phyloP scores from a whole-genome alignment of 805 yeast genomes.

The Zygosaccharomyces lentus region DNA sequence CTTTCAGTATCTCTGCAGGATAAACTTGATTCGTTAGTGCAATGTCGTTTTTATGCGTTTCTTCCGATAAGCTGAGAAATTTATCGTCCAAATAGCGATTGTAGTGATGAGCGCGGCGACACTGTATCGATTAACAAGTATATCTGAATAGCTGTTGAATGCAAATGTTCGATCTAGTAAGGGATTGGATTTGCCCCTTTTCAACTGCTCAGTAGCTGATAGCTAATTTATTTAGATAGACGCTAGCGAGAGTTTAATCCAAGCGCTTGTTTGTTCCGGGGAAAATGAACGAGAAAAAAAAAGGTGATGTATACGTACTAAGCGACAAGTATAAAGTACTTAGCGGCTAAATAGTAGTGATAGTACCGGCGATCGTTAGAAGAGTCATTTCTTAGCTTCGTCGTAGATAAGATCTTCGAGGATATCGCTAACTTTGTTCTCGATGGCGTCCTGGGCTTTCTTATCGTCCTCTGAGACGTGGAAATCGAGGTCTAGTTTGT shows the following conservation, averaged over 20 bases:
- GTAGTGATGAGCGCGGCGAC: too few species aligned
- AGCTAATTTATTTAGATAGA: not conserved
- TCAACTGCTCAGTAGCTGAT: too few species aligned
- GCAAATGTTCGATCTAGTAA: too few species aligned
- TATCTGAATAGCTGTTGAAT: too few species aligned
- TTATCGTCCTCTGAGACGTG: conserved; percentile 42
- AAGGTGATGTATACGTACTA: not conserved
- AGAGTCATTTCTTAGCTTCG: conserved; percentile 13
- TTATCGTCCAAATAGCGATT: too few species aligned
- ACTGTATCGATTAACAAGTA: too few species aligned
- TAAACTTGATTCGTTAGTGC: not conserved
- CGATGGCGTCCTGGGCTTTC: conserved; percentile 39
- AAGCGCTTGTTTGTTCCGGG: not conserved
- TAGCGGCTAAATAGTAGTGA: conserved; percentile 5
- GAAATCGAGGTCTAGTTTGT: conserved; percentile 79
- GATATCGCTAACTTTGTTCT: conserved; percentile 49
- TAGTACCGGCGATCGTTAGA: not conserved
- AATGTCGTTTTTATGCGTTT: too few species aligned
- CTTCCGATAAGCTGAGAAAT: not conserved
- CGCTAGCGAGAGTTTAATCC: not conserved
- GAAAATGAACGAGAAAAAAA: not conserved
- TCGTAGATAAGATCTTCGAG: conserved; percentile 37
- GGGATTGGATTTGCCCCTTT: too few species aligned
- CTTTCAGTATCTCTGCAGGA: too few species aligned
- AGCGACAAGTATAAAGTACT: conserved; percentile 3